Evolutionary conservation across 2,329 filamentous ascomycete genomes (phyloP).

Genomic region (Zasmidium angulare): DNA sequence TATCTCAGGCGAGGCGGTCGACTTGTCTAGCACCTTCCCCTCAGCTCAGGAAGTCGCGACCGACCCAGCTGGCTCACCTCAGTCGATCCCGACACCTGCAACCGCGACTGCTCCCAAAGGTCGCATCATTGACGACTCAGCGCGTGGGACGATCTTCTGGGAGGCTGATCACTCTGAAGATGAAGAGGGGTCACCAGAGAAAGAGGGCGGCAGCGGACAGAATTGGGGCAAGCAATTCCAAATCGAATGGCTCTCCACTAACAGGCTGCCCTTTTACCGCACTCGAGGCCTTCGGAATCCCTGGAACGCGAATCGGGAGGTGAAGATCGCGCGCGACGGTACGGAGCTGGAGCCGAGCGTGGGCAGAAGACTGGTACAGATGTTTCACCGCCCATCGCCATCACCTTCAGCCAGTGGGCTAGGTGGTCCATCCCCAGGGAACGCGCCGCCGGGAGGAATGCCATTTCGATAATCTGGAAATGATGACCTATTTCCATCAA

Average conservation of each 20-base stretch:
- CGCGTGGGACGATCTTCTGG: slow-evolving; percentile 96
- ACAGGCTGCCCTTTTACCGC: slow-evolving; percentile 80
- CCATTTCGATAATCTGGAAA: slow-evolving; percentile 8
- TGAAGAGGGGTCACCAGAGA: slow-evolving; percentile 38
- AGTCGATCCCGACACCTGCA: slow-evolving; percentile 75
- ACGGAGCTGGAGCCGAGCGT: slow-evolving; percentile 86
- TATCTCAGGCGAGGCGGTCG: slow-evolving; percentile 67
- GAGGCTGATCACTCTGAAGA: slow-evolving; percentile 69
- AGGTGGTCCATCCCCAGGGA: slow-evolving; percentile 1
- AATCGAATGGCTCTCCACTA: slow-evolving; percentile 85
- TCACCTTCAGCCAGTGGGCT: slow-evolving; percentile 7
- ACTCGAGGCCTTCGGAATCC: slow-evolving; percentile 85
- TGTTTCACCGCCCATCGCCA: slow-evolving; percentile 56
- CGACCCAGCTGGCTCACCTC: slow-evolving; percentile 61
- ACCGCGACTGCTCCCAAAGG: slow-evolving; percentile 78
- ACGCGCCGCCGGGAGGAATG: slow-evolving; percentile 4
- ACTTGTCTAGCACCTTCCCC: slow-evolving; percentile 14
- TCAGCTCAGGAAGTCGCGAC: slow-evolving; percentile 15
- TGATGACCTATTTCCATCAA: neutral
- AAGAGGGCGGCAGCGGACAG: slow-evolving; percentile 51
- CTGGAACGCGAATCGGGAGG: slow-evolving; percentile 92
- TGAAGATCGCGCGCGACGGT: slow-evolving; percentile 93
- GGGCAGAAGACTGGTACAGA: slow-evolving; percentile 70
- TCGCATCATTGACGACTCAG: slow-evolving; percentile 87
- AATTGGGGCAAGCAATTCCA: slow-evolving; percentile 89